Conservation (phyloP, 2,329 filamentous ascomycete genomes). For the Orbilia quercus region DNA sequence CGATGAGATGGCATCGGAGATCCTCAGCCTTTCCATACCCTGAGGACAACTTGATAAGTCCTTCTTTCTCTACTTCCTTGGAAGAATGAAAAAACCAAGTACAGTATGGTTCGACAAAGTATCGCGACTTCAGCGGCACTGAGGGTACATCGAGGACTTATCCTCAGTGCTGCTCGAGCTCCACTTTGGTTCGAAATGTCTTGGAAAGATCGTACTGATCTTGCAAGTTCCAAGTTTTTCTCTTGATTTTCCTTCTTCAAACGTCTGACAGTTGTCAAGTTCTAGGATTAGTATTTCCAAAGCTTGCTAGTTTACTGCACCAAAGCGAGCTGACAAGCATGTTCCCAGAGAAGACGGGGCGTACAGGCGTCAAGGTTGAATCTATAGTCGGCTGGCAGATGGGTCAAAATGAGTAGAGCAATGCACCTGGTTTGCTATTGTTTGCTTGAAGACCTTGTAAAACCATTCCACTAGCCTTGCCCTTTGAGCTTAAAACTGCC, state of each 20-base stretch:
- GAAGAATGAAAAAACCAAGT: background rate
- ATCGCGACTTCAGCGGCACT: background rate
- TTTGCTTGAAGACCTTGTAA: too few relatives aligned
- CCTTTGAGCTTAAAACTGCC: too few relatives aligned
- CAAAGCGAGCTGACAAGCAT: slow-evolving; percentile 18
- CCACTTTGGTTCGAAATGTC: background rate
- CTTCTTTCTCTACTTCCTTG: background rate
- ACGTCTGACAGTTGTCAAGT: slow-evolving; percentile 46
- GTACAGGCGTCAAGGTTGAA: background rate
- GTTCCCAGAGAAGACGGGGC: slow-evolving; percentile 28
- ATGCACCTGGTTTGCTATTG: background rate
- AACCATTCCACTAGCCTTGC: background rate
- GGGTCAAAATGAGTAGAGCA: background rate
- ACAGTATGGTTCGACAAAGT: background rate
- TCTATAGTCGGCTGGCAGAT: background rate
- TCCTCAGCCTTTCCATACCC: background rate
- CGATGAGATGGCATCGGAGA: slow-evolving; percentile 43
- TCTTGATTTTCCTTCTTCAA: background rate
- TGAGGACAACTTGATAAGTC: background rate
- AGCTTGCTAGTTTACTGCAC: background rate
- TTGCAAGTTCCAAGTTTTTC: background rate
- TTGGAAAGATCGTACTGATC: background rate
- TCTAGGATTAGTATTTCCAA: slow-evolving; percentile 12
- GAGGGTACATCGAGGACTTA: background rate
- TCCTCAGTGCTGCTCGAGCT: background rate